A percentile compares a stretch with the other conserved stretches of the same genome.
Evolutionary conservation across 768 basidiomycete genomes (phyloP).

Genomic region (Mycena sanguinolenta): DNA sequence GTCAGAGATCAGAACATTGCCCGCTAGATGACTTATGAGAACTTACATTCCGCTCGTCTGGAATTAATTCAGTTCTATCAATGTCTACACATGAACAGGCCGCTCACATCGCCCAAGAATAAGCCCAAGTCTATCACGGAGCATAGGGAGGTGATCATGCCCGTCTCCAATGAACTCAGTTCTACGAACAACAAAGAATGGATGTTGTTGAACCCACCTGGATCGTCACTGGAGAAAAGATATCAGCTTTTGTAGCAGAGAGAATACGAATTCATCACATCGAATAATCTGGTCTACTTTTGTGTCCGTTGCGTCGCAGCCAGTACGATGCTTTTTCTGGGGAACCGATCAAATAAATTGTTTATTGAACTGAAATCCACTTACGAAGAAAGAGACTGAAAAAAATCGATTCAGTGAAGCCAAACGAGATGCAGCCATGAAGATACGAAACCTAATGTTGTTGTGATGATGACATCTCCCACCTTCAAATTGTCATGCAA

Average conservation of each 20-base stretch:
- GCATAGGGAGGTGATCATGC: constrained; percentile 46
- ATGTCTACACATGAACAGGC: background rate
- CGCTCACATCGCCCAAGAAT: constrained; percentile 45
- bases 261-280: constrained; percentile 34
- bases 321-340: constrained; percentile 52
- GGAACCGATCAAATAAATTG: background rate
- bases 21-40: too few relatives aligned
- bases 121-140: constrained; percentile 48
- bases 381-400: constrained; percentile 32
- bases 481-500: constrained; percentile 11
- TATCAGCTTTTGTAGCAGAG: background rate
- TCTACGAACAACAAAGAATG: background rate
- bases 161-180: constrained; percentile 30
- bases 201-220: constrained; percentile 41
- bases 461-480: constrained; percentile 45
- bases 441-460: constrained; percentile 8
- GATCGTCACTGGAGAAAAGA: constrained; percentile 47
- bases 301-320: constrained; percentile 52
- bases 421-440: background rate
- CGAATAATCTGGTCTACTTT: constrained; percentile 53
- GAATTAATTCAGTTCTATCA: background rate
- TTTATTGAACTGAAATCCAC: background rate
- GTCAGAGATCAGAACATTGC: background rate
- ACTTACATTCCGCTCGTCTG: constrained; percentile 32
- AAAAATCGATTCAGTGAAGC: background rate